Evolutionary conservation across 768 basidiomycete species (phyloP).

Genomic region (Lactifluus hygrophoroides): DNA sequence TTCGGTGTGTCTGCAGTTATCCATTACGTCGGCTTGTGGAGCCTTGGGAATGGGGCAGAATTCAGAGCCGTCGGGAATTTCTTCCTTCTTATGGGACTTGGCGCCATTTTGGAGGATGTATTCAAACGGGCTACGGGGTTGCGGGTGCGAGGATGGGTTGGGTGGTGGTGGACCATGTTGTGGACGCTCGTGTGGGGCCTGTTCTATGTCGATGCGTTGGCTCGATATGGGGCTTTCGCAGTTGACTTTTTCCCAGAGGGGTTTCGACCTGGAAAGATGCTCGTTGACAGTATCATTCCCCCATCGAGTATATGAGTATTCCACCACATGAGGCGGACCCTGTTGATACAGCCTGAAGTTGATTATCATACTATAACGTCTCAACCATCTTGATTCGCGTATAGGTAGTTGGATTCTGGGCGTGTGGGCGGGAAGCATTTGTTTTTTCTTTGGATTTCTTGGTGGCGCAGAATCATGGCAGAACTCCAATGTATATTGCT

Average conservation of each 20-base stretch:
- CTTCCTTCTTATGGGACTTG: constrained; percentile 50
- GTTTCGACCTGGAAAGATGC: too few relatives aligned
- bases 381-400: too few relatives aligned
- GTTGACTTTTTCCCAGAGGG: not conserved
- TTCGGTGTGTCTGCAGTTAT: constrained; percentile 52
- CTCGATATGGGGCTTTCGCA: not conserved
- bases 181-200: constrained; percentile 42
- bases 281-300: not conserved
- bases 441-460: too few relatives aligned
- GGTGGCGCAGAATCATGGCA: too few relatives aligned
- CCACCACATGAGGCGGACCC: too few relatives aligned
- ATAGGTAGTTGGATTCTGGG: too few relatives aligned
- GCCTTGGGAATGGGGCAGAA: constrained; percentile 47
- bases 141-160: constrained; percentile 39
- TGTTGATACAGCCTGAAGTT: too few relatives aligned
- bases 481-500: too few relatives aligned
- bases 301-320: not conserved
- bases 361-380: too few relatives aligned
- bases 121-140: constrained; percentile 38
- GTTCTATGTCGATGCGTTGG: constrained; percentile 3
- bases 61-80: constrained; percentile 37
- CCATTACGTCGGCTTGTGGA: constrained; percentile 51
- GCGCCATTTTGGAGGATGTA: constrained; percentile 38
- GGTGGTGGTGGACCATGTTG: constrained; percentile 42
- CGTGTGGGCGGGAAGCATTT: too few relatives aligned